Evolutionary conservation across 2,329 filamentous ascomycete genomes (phyloP).

Genomic region (Aureobasidium zeae): DNA sequence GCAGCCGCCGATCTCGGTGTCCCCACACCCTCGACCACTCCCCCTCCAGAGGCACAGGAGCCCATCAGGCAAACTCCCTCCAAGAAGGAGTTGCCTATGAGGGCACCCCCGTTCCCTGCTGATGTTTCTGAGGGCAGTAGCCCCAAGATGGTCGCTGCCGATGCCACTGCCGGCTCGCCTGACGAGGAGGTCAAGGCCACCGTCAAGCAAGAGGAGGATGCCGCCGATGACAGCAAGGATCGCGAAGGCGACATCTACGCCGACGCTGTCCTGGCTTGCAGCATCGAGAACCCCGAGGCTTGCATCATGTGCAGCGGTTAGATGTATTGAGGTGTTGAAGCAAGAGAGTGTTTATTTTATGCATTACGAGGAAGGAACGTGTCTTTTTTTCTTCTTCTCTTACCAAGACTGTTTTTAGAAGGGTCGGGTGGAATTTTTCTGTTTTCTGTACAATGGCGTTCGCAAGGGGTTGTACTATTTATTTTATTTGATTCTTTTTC

Average conservation of each 20-base stretch:
- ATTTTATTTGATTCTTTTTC: too few species aligned
- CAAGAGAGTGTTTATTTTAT: slow-evolving; percentile 6
- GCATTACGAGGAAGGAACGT: slow-evolving; percentile 14
- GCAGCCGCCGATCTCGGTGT: slow-evolving; percentile 51
- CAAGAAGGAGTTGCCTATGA: slow-evolving; percentile 48
- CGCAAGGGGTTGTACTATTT: too few species aligned
- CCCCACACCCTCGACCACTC: slow-evolving; percentile 59
- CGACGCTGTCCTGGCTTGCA: slow-evolving; percentile 83
- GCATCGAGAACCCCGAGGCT: slow-evolving; percentile 91
- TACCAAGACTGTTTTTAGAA: too few species aligned
- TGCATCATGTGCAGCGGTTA: slow-evolving; percentile 98
- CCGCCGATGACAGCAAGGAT: slow-evolving; percentile 58
- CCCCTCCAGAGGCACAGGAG: slow-evolving; percentile 45
- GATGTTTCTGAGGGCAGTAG: slow-evolving; percentile 69
- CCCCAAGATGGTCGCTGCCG: slow-evolving; percentile 66
- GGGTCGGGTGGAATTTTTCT: too few species aligned
- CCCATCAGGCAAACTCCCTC: slow-evolving; percentile 38
- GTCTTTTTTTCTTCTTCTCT: too few species aligned
- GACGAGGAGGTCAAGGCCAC: slow-evolving; percentile 50
- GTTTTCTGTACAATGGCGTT: too few species aligned
- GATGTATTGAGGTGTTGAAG: neutral
- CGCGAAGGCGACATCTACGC: slow-evolving; percentile 91
- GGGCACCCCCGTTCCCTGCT: slow-evolving; percentile 62
- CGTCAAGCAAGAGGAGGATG: slow-evolving; percentile 62
- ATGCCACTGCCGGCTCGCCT: slow-evolving; percentile 48